These are phyloP conservation scores for Pseudocercospora crystallina DNA, from an alignment of 2,329 filamentous ascomycete genomes.

Conservation along the genomic window DNA sequence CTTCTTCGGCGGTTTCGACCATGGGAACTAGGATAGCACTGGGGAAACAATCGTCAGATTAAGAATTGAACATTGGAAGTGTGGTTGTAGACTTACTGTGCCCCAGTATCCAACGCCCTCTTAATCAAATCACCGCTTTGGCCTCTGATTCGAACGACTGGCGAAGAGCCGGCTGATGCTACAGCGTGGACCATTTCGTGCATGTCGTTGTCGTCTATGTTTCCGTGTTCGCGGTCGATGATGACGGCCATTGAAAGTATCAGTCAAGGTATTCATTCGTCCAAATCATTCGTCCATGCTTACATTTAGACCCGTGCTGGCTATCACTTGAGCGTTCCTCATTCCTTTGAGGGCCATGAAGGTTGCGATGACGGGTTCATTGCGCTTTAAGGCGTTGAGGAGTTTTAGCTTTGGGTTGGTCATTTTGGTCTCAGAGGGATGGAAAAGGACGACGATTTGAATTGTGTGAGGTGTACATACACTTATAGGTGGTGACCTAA, in stretches of 20 bases:
- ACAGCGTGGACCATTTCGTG: conserved; percentile 54
- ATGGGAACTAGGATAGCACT: conserved; percentile 50
- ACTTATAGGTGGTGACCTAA: no score
- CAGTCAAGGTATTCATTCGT: background rate
- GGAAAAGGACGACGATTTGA: no score
- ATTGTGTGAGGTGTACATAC: no score
- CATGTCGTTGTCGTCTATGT: conserved; percentile 56
- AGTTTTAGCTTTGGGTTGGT: conserved; percentile 6
- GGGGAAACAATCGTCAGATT: background rate
- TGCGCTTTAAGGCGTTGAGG: conserved; percentile 1
- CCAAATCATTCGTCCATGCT: background rate
- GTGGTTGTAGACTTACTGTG: conserved; percentile 37
- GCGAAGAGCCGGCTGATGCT: conserved; percentile 40
- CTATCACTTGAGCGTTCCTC: conserved; percentile 55
- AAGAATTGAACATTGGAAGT: no score
- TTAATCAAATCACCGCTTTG: conserved; percentile 60
- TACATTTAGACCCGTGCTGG: conserved; percentile 57
- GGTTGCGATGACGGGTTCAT: conserved; percentile 4
- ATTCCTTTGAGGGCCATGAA: conserved; percentile 52
- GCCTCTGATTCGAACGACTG: conserved; percentile 50
- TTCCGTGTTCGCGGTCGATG: conserved; percentile 57
- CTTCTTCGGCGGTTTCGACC: conserved; percentile 37
- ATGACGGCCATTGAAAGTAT: conserved; percentile 51
- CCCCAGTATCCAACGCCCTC: conserved; percentile 56
- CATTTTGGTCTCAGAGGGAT: no score